Conservation (phyloP, 371 early-diverging fungal species). For the Lichtheimia ornata region DNA sequence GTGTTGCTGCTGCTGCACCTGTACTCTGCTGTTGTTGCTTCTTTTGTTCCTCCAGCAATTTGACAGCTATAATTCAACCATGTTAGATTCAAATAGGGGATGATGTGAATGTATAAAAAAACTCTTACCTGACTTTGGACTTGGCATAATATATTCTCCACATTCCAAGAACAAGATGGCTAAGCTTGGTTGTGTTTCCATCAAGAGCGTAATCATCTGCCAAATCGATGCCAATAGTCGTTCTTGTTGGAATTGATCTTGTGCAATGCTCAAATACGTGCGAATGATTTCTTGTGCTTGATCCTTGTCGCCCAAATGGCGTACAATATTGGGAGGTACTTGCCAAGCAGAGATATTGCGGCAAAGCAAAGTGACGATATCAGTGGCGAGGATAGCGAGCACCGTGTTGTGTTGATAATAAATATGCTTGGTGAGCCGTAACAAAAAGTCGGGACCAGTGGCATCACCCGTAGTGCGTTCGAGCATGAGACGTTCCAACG, state of each 20-base stretch:
- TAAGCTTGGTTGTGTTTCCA: constrained; percentile 48
- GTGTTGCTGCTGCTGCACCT: neutral
- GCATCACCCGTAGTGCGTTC: constrained; percentile 21
- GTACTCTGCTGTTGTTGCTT: constrained; percentile 26
- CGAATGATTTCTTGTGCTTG: constrained; percentile 40
- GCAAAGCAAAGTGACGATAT: constrained; percentile 36
- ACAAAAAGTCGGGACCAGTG: constrained; percentile 34
- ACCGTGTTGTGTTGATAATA: constrained; percentile 30
- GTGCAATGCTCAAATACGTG: constrained; percentile 35
- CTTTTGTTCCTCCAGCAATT: constrained; percentile 63
- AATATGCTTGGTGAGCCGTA: constrained; percentile 37
- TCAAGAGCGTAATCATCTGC: constrained; percentile 38
- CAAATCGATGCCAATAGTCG: constrained; percentile 36
- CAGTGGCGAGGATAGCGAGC: constrained; percentile 35
- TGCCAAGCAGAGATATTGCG: constrained; percentile 33
- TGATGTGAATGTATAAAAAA: too few relatives aligned
- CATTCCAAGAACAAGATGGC: constrained; percentile 50
- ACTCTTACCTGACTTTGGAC: constrained; percentile 34
- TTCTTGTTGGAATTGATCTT: constrained; percentile 33
- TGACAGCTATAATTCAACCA: constrained; percentile 20
- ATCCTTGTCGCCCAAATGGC: constrained; percentile 41
- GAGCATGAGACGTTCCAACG: constrained; percentile 19
- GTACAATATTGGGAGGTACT: constrained; percentile 36
- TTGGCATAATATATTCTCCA: constrained; percentile 52
- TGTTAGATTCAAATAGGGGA: too few relatives aligned